Evolutionary conservation across 2,329 filamentous ascomycete species (phyloP), one percentile per base, ranked within the genome.

Genomic region (Cercospora zeae-maydis): DNA sequence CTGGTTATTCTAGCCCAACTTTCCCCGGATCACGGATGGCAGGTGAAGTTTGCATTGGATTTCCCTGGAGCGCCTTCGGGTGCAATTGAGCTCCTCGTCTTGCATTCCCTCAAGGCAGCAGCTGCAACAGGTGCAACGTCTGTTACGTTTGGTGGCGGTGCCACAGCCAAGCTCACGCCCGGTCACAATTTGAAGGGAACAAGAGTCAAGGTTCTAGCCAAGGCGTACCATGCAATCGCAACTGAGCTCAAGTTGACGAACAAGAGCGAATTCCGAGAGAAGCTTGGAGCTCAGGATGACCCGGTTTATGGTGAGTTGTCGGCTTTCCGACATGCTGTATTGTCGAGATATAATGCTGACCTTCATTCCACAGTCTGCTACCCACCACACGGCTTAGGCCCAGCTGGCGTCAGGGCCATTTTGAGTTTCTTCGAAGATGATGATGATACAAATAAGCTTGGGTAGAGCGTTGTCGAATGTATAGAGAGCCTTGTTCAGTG

Each of bases 41-140:
- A 97, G 80, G 88, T 96, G 74, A 97, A 97, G 80, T 96, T 95
- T 81, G 90, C 90, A n/a, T 86, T 97, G 59, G 92, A 97, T 77
- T 96, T 97, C 82, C 93, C 92, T 0, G 86, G 86, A 27, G 86
- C 92, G 0, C 90, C 93, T n/a, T 91, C 86, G 49, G 93, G 93
- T 52, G 88, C 90, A 34, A 96, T 96, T 66, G 93, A 97, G 79
- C 84, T 88, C 42, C 84, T 95, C 42, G 89, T 96, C 70, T 86
- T 89, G 37, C 84, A 88, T 73, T 86, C 89, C 0, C 82, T 96
- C 64, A 85, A 86, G 72, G 79, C 81, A 11, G 82, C 86, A 10
- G 82, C 83, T 1, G 80, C 82, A 8, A 76, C 78, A 0, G 89
- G 88, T 27, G 81, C 86, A 53, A 84, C 82, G 59, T 83, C 81